A percentile compares a stretch with the other conserved stretches of the same genome.
Conservation (phyloP, 805 yeast genomes). For the Metschnikowia amazonensis region DNA sequence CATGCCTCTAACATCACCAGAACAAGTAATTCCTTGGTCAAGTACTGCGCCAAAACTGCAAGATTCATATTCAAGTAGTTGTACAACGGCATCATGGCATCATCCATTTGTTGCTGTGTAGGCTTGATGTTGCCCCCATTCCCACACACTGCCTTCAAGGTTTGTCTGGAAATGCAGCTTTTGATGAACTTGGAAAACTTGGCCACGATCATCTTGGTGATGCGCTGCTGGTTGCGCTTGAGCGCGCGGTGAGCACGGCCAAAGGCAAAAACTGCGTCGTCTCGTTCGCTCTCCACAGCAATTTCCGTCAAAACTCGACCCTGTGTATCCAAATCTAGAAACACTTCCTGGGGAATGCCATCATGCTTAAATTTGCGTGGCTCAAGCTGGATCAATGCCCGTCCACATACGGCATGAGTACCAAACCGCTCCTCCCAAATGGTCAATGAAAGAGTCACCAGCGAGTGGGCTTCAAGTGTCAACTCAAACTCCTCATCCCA, state of each 20-base stretch:
- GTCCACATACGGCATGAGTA: conserved; percentile 63
- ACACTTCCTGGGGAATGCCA: conserved; percentile 60
- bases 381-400: conserved; percentile 56
- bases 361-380: conserved; percentile 61
- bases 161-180: conserved; percentile 52
- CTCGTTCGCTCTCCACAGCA: conserved; percentile 73
- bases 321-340: conserved; percentile 58
- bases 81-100: conserved; percentile 68
- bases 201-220: conserved; percentile 65
- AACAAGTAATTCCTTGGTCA: conserved; percentile 52
- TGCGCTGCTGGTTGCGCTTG: conserved; percentile 59
- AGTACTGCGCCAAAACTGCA: conserved; percentile 54
- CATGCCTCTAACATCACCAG: conserved; percentile 77
- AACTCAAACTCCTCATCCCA: conserved; percentile 88
- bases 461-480: conserved; percentile 35
- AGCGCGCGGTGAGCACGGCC: conserved; percentile 71
- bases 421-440: conserved; percentile 66
- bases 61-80: conserved; percentile 70
- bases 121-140: conserved; percentile 42
- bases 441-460: conserved; percentile 51
- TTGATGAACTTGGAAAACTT: conserved; percentile 65
- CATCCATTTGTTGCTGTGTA: conserved; percentile 48
- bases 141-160: conserved; percentile 56
- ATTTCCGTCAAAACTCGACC: conserved; percentile 67
- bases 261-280: conserved; percentile 76